These are phyloP conservation scores for Phanerochaete carnosa DNA, from an alignment of 768 basidiomycete species.

Conservation along the genomic window DNA sequence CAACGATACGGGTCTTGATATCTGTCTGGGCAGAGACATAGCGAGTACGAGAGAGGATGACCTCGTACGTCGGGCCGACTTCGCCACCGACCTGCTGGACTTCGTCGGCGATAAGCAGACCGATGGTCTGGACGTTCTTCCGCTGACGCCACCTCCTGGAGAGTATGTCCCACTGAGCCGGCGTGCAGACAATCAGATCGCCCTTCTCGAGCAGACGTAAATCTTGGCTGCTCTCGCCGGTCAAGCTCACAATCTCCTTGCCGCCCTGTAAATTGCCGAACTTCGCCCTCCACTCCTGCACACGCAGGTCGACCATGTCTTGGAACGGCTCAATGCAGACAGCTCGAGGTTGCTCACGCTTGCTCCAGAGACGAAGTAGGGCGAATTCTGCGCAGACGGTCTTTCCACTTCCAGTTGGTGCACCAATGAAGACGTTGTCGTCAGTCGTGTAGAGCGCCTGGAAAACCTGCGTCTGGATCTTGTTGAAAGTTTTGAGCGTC, in stretches of 20 bases:
- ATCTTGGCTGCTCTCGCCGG: constrained; percentile 93
- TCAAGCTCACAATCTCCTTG: constrained; percentile 91
- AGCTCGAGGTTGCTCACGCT: constrained; percentile 73
- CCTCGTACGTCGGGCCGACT: constrained; percentile 94
- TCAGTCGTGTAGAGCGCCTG: constrained; percentile 95
- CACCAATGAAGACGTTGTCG: constrained; percentile 95
- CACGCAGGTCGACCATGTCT: constrained; percentile 93
- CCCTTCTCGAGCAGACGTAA: constrained; percentile 85
- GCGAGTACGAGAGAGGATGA: constrained; percentile 93
- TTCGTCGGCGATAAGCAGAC: constrained; percentile 92
- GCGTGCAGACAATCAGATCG: constrained; percentile 93
- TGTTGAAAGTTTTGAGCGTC: constrained; percentile 88
- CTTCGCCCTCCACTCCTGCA: constrained; percentile 85
- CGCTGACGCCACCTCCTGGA: constrained; percentile 95
- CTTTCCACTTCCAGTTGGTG: constrained; percentile 96
- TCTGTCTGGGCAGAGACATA: constrained; percentile 95
- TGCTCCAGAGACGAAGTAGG: constrained; percentile 91
- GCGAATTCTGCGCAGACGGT: constrained; percentile 98
- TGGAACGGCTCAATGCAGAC: constrained; percentile 97
- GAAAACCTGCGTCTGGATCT: constrained; percentile 99
- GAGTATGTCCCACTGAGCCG: constrained; percentile 93
- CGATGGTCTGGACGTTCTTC: constrained; percentile 94
- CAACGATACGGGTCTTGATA: constrained; percentile 89
- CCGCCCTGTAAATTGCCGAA: constrained; percentile 82
- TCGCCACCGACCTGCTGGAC: constrained; percentile 93